Evolutionary conservation across 495 filamentous ascomycete species (phyloP), one percentile per base, ranked within the genome.

Genomic region (Entonaema liquescens): DNA sequence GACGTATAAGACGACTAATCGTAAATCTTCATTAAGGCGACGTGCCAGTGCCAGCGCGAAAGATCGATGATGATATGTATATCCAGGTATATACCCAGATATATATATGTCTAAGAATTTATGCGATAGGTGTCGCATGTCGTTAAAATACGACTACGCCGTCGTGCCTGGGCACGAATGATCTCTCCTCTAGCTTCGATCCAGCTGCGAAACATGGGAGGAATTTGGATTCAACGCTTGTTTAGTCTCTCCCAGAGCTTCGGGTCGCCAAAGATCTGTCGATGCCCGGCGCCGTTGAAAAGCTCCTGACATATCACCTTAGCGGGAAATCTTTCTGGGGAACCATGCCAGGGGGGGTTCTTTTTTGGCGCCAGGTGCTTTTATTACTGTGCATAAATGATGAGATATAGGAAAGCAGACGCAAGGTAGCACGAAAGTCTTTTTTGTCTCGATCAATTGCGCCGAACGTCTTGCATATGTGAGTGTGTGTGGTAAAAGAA

Each of bases 291-390:
- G 64, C 60, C 65, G 67, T 67, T 67, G 56, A 73, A 65, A 70
- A 67, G 60, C 67, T 74, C 69, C 72, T 75, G 72, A 73, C 72
- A 77, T 74, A 75, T 75, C 71, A 72, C 70, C 65, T 77, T 77
- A 75, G 75, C 70, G 75, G 75, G 67, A 73, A 76, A 77, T 77
- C 75, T 68, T 77, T 77, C 75, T 70, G 75, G 75, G 75, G 75
- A 75, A 77, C 72, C 68, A 70, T 67, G 67, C 62, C 63, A 57
- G 59, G 63, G 66, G 63, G 66, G 58, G 21, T 17, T n/a, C n/a
- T n/a, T n/a, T n/a, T 68, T 35, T 23, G 13, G 53, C 40, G 35
- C 26, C 31, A 62, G 19, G 44, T 56, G 59, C 23, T 49, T 60
- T 64, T 61, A 67, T 50, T 62, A 66, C 55, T 56, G 58, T 71